These are phyloP conservation scores for Rhynchosporium graminicola DNA, from an alignment of 2,329 filamentous ascomycete genomes.

Conservation along the genomic window DNA sequence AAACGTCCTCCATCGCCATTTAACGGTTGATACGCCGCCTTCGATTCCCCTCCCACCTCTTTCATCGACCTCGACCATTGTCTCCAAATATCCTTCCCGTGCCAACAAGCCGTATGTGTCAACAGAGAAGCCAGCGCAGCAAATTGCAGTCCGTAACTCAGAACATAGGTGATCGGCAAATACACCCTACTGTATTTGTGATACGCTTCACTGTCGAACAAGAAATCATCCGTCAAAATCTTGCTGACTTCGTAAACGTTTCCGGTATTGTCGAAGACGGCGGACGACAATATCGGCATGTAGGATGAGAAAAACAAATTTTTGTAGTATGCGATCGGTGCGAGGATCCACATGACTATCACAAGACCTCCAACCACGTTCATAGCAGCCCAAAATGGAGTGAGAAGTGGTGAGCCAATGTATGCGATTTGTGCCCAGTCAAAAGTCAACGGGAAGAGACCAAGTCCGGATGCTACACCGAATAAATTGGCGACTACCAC, in stretches of 20 bases:
- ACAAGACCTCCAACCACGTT: slow-evolving; percentile 81
- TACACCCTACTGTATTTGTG: slow-evolving; percentile 81
- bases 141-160: slow-evolving; percentile 86
- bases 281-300: slow-evolving; percentile 81
- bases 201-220: slow-evolving; percentile 78
- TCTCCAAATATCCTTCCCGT: slow-evolving; percentile 77
- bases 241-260: slow-evolving; percentile 78
- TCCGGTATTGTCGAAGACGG: slow-evolving; percentile 84
- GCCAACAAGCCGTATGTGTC: slow-evolving; percentile 82
- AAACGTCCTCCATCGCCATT: slow-evolving; percentile 24
- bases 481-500: slow-evolving; percentile 87
- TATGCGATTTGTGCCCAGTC: slow-evolving; percentile 88
- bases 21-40: slow-evolving; percentile 56
- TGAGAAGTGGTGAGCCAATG: slow-evolving; percentile 80
- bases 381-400: slow-evolving; percentile 83
- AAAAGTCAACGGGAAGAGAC: slow-evolving; percentile 82
- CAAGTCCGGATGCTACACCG: slow-evolving; percentile 80
- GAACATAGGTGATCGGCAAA: slow-evolving; percentile 81
- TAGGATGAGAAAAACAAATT: slow-evolving; percentile 81
- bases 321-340: slow-evolving; percentile 77
- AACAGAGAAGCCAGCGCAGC: slow-evolving; percentile 77
- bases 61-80: slow-evolving; percentile 72
- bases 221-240: slow-evolving; percentile 74
- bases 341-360: slow-evolving; percentile 81
- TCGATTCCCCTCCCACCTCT: slow-evolving; percentile 57